Evolutionary conservation across 2,329 filamentous ascomycete genomes (phyloP).

Genomic region (Fusarium sp.): DNA sequence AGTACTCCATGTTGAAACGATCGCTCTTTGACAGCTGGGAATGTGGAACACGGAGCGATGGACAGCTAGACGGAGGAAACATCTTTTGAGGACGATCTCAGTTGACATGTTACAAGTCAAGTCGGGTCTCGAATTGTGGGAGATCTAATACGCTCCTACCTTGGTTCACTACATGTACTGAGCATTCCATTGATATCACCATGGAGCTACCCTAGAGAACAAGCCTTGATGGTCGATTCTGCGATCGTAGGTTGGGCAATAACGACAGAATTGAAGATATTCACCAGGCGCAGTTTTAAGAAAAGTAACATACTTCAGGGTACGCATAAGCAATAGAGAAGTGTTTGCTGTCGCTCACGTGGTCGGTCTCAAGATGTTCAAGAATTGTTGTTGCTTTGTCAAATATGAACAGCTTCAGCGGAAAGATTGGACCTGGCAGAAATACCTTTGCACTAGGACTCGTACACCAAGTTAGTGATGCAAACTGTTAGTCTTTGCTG

Average conservation of each 20-base stretch:
- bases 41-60: neutral
- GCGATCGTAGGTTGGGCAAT: neutral
- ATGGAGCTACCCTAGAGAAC: neutral
- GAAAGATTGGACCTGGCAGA: neutral
- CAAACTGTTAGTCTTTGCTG: too few species aligned
- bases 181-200: too few species aligned
- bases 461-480: too few species aligned
- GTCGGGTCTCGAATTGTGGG: neutral
- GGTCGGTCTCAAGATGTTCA: fast-evolving
- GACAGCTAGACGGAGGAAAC: neutral
- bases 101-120: neutral
- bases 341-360: neutral
- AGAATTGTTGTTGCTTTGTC: fast-evolving
- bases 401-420: neutral
- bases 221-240: neutral
- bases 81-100: neutral
- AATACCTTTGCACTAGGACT: too few species aligned
- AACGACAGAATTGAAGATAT: neutral
- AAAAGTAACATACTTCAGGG: too few species aligned
- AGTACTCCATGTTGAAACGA: neutral
- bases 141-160: neutral
- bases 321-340: too few species aligned
- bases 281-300: neutral
- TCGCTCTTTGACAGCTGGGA: neutral
- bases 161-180: too few species aligned